Evolutionary conservation across 306 rosid species (phyloP).

Genomic region (Malus asiatica): DNA sequence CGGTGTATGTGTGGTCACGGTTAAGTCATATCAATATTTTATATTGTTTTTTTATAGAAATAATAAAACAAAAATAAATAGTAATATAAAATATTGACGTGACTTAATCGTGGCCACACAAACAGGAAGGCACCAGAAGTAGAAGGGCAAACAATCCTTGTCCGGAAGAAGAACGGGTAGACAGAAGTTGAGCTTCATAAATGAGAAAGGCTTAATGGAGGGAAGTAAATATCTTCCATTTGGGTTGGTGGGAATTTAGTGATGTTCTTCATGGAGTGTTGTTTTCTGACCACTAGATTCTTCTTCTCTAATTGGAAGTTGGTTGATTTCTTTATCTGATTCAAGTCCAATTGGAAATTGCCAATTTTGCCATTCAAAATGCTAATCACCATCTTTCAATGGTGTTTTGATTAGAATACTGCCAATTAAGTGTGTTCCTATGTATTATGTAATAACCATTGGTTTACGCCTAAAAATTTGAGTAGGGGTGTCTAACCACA

Average conservation of each 20-base stretch:
- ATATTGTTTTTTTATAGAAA: too few relatives aligned
- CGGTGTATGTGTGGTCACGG: fast-evolving
- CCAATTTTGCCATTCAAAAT: neutral
- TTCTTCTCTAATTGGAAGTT: neutral
- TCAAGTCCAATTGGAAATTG: neutral
- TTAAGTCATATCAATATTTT: too few relatives aligned
- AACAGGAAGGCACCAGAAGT: too few relatives aligned
- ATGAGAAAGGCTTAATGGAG: constrained; percentile 30
- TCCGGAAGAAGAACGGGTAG: constrained; percentile 12
- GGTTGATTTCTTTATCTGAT: neutral
- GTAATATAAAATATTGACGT: too few relatives aligned
- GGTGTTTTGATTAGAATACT: neutral
- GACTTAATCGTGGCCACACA: too few relatives aligned
- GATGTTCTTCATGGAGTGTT: constrained; percentile 36
- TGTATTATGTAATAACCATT: neutral
- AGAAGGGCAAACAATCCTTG: too few relatives aligned
- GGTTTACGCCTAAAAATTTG: too few relatives aligned
- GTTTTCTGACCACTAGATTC: neutral
- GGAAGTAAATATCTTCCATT: neutral
- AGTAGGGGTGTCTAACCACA: too few relatives aligned
- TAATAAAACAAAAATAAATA: too few relatives aligned
- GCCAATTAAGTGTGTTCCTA: neutral
- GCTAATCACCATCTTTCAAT: neutral
- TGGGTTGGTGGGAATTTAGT: constrained; percentile 69
- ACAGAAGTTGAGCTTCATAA: constrained; percentile 38